Evolutionary conservation across 2,329 filamentous ascomycete species (phyloP).

Genomic region (Penicillium griseofulvum): DNA sequence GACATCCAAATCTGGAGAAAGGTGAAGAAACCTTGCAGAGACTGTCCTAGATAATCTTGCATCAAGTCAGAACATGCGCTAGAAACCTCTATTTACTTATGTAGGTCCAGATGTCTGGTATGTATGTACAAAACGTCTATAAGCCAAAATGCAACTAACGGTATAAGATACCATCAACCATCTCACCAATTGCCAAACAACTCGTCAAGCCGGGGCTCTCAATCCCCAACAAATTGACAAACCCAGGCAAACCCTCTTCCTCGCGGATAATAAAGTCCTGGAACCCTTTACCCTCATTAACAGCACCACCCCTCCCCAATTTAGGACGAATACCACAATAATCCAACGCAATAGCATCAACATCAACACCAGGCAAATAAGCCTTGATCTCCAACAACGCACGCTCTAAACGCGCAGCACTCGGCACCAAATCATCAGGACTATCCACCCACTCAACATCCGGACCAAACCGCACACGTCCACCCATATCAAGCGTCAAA

Average conservation of each 20-base stretch:
- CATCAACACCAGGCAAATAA: conserved; percentile 75
- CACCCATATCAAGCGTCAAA: conserved; percentile 82
- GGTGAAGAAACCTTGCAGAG: too few relatives aligned
- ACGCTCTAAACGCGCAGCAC: conserved; percentile 58
- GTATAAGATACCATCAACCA: conserved; percentile 62
- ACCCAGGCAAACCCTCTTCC: conserved; percentile 76
- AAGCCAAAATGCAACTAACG: not conserved
- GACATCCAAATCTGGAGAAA: too few relatives aligned
- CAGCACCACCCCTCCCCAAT: conserved; percentile 61
- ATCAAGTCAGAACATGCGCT: too few relatives aligned
- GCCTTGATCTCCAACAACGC: conserved; percentile 72
- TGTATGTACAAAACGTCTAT: not conserved
- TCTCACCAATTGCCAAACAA: conserved; percentile 77
- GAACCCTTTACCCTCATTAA: conserved; percentile 60
- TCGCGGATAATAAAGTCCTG: conserved; percentile 78
- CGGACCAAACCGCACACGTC: conserved; percentile 84
- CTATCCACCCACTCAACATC: conserved; percentile 89
- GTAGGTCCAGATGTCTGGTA: too few relatives aligned
- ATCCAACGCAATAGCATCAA: conserved; percentile 66
- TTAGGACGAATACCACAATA: conserved; percentile 94
- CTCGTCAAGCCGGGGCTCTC: conserved; percentile 92
- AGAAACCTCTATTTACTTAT: too few relatives aligned
- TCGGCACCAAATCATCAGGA: conserved; percentile 68
- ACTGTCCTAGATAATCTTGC: too few relatives aligned
- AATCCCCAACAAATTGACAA: conserved; percentile 87